Evolutionary conservation across 2,329 filamentous ascomycete genomes (phyloP), one percentile per base, ranked within the genome.

Genomic region (Pezicula radicicola): DNA sequence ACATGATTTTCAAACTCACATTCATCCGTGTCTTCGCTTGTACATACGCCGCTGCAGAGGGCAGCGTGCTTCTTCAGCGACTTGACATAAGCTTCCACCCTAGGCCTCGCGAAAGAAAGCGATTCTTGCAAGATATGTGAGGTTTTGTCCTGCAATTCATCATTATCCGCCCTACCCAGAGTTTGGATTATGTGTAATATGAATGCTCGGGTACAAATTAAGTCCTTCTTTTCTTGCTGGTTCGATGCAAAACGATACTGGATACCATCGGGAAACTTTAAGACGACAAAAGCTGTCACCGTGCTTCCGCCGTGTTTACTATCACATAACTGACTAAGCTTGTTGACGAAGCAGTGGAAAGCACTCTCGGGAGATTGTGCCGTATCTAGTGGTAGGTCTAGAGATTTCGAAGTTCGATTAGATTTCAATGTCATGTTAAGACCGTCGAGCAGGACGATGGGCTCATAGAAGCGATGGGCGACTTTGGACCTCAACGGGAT

Each of bases 211-310:
- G 46, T 33, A 28, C 28, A 53, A 6, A 59, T 48, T 9, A 55
- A 33, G 15, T 53, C 50, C 25, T 42, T 33, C 13, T 43, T 18
- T 35, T 44, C 16, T 40, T 39, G 50, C 19, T 61, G 52, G 37
- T 71, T 71, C 2, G 63, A 70, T 0, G 59, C 66, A 51, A 71
- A 60, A 6, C 62, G 49, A 28, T 70, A 71, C 1, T 58, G 50
- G n/a, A 67, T 53, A 8, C 48, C 52, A 0, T 67, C 60, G 2
- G 60, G 60, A 4, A 56, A 53, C 6, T 68, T 56, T 1, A 70
- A 51, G 0, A 71, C 56, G 0, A 60, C 53, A n/a, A 69, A 40
- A 0, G 68, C 60, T 0, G 69, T 65, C 4, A 71, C 65, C 0
- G 66, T 70, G 1, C 25, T 51, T 2, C 68, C 69, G 1, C 62